Evolutionary conservation across 495 filamentous ascomycete genomes (phyloP), one percentile per base, ranked within the genome.

Genomic region (Rhypophila decipiens): DNA sequence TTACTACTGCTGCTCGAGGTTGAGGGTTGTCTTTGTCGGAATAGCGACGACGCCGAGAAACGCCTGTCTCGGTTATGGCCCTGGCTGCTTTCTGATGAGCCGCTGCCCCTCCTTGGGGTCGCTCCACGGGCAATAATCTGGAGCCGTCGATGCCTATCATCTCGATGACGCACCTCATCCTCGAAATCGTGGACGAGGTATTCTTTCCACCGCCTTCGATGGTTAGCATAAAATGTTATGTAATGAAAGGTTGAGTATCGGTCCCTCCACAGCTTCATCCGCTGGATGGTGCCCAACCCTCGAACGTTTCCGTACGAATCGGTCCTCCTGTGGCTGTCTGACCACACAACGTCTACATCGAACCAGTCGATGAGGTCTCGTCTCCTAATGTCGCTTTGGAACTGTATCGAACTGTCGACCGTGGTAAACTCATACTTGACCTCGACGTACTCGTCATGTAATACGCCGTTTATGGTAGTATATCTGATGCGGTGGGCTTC

Each of bases 351-450:
- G 42, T 67, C 64, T 10, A 61, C 56, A 42, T 67, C 64, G 17
- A 60, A 67, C 56, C 58, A 65, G 31, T 65, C 64, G 17, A 67
- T 48, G 5, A 67, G 49, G 27, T 67, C 64, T 46, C 53, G 52
- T 17, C 46, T 40, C 34, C 61, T 51, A 20, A 67, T 42, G 39
- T 67, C 61, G 38, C 61, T 48, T 45, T 67, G 64, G 29, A 67
- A 59, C 27, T 59, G 58, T 7, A 60, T 56, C 12, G 61, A 65
- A 5, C 53, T 44, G 5, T 67, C 64, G 37, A 63, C 44, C 3
- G 61, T 65, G 9, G 61, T 67, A 31, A 67, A 65, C 44, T 65
- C 64, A 42, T 67, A 67, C 39, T 58, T 63, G 41, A 65, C 60
- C 27, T 63, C 59, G 39, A 64, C 56, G 42, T 49, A 60, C 37